Evolutionary conservation across 73 alveolate species (phyloP), one percentile per base, ranked within the genome.

Genomic region (Halteria grandinella): DNA sequence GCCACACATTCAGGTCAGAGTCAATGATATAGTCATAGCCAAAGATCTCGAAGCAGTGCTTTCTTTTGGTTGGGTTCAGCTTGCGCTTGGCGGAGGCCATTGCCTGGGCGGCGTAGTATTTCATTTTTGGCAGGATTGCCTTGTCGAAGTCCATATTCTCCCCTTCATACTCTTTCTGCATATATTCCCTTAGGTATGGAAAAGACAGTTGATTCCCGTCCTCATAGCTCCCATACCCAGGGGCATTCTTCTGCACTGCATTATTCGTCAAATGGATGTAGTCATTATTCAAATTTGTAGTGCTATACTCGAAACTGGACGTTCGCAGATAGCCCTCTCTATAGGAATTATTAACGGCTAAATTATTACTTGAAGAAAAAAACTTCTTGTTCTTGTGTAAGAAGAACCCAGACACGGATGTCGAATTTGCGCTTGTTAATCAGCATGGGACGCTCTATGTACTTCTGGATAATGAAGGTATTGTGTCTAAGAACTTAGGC

Each of bases 241-340:
- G 79, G 57, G 85, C 73, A 66, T 88, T 77, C 69, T 86, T 92
- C 85, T 92, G 91, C 7, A 92, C 91, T 41, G 95, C 91, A 85
- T 92, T 88, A 78, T 92, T 92, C 0, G 98, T 92, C 55, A 92
- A 83, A 71, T 92, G 98, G 45, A 92, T 83, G 52, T 62, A 85
- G 43, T 70, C 60, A 79, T 81, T 89, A 53, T 69, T 75, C 8
- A 85, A 60, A 71, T 72, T 37, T 37, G 52, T 64, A 4, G 84
- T 69, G 25, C 71, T 70, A 79, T 55, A 74, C 58, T 71, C 88
- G 44, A 66, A 77, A 73, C 94, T 69, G 28, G 95, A 76, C 2
- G 94, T 90, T 51, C 93, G 69, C 55, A 92, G 60, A 77, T 92
- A 92, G 0, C 98, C 98, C 58, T 92, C 93, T 70, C 88, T 76